These are phyloP conservation scores for Leccinum pellstonianum DNA, from an alignment of 768 basidiomycete species.

Conservation along the genomic window DNA sequence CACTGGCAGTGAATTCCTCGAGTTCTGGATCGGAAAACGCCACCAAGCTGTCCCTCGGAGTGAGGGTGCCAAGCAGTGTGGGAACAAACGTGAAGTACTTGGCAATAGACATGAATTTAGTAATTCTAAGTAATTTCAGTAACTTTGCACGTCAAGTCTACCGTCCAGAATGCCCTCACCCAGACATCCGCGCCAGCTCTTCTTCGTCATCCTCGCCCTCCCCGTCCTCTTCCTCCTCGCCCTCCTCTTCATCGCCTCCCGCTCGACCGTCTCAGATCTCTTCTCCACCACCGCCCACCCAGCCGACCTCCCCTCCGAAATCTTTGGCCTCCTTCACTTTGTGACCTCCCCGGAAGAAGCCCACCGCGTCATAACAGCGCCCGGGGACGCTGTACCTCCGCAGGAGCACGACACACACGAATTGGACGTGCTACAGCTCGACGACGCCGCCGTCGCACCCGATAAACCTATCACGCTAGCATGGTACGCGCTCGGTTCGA, in stretches of 20 bases:
- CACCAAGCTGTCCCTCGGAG: too few species aligned
- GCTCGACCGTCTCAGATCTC: constrained; percentile 31
- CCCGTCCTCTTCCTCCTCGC: constrained; percentile 34
- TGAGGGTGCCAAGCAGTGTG: too few species aligned
- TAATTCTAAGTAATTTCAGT: background rate
- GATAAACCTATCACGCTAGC: constrained; percentile 47
- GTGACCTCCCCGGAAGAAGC: constrained; percentile 43
- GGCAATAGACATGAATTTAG: background rate
- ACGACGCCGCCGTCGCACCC: constrained; percentile 45
- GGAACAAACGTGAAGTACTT: too few species aligned
- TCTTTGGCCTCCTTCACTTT: constrained; percentile 70
- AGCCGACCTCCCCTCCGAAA: constrained; percentile 48
- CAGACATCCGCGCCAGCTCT: constrained; percentile 42
- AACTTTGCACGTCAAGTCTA: background rate
- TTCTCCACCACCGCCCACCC: constrained; percentile 42
- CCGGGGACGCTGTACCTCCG: constrained; percentile 18
- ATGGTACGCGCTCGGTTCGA: constrained; percentile 52
- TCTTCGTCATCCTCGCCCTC: constrained; percentile 38
- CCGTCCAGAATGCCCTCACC: constrained; percentile 16
- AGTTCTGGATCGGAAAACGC: background rate
- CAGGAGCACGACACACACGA: background rate
- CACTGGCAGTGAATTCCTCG: background rate
- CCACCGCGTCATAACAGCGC: constrained; percentile 10
- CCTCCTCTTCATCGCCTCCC: constrained; percentile 41
- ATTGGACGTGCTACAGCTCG: background rate